phyloP scores from a whole-genome alignment of 2,329 filamentous ascomycete species.

The Ophiostoma australiae region DNA sequence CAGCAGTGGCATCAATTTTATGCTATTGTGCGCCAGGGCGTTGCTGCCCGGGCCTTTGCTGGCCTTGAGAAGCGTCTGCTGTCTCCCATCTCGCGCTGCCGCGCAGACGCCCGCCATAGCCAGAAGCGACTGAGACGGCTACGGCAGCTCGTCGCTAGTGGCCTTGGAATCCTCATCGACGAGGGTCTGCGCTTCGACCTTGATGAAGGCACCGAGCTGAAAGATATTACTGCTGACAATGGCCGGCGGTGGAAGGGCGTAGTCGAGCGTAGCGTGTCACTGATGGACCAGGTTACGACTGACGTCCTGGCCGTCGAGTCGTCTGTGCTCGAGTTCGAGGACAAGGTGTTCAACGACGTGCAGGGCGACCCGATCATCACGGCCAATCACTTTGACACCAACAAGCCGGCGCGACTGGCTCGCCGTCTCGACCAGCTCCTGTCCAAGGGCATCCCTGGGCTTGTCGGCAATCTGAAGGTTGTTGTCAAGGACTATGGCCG shows the following conservation, averaged over 20 bases:
- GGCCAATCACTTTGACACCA: conserved; percentile 46
- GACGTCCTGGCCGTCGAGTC: conserved; percentile 63
- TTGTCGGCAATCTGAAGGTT: conserved; percentile 52
- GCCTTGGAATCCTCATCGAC: conserved; percentile 79
- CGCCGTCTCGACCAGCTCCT: conserved; percentile 66
- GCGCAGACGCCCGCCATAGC: conserved; percentile 70
- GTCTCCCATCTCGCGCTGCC: conserved; percentile 70
- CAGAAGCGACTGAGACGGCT: conserved; percentile 66
- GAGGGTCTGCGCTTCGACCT: conserved; percentile 68
- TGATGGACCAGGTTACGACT: conserved; percentile 80
- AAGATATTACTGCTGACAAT: conserved; percentile 38
- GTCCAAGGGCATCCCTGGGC: conserved; percentile 60
- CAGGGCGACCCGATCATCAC: conserved; percentile 57
- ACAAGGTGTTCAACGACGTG: conserved; percentile 59
- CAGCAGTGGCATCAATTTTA: conserved; percentile 69
- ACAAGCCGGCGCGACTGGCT: conserved; percentile 58
- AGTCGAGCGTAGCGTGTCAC: conserved; percentile 71
- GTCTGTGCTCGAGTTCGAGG: conserved; percentile 59
- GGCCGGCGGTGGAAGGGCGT: conserved; percentile 60
- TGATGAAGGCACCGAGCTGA: conserved; percentile 40
- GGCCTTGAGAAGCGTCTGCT: conserved; percentile 68
- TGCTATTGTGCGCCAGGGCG: conserved; percentile 67
- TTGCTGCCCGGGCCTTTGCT: conserved; percentile 65
- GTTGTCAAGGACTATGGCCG: conserved; percentile 64
- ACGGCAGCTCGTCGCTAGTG: conserved; percentile 75